Evolutionary conservation across 352 stramenopile genomes (phyloP).

Genomic region (Phytophthora nicotianae): DNA sequence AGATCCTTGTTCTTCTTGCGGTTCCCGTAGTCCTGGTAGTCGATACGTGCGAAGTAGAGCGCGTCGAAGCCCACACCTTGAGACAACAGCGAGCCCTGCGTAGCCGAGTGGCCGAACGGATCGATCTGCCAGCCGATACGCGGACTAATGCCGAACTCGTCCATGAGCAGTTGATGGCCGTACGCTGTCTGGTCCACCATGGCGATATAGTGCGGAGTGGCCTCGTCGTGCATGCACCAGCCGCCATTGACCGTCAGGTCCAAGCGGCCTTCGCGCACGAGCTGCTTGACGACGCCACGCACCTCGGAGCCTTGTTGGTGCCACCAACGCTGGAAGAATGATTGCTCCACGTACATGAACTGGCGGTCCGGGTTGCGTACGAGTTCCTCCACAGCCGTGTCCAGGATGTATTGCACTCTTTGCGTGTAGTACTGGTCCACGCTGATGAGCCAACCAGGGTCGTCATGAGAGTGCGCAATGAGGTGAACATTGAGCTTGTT

Average conservation of each 20-base stretch:
- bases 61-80: slow-evolving; percentile 94
- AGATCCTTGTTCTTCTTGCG: slow-evolving; percentile 87
- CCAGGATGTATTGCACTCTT: slow-evolving; percentile 95
- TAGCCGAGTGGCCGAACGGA: slow-evolving; percentile 94
- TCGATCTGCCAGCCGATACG: slow-evolving; percentile 99
- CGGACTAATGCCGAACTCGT: slow-evolving; percentile 94
- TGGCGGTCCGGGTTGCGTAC: slow-evolving; percentile 89
- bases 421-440: slow-evolving; percentile 98
- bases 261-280: slow-evolving; percentile 92
- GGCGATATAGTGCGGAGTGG: slow-evolving; percentile 94
- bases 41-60: slow-evolving; percentile 97
- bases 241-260: slow-evolving; percentile 95
- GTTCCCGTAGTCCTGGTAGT: slow-evolving; percentile 96
- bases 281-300: slow-evolving; percentile 77
- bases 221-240: slow-evolving; percentile 99
- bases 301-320: slow-evolving; percentile 80
- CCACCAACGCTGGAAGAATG: slow-evolving; percentile 98
- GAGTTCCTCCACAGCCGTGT: slow-evolving; percentile 91
- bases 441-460: slow-evolving; percentile 95
- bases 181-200: slow-evolving; percentile 99
- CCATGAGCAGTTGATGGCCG: slow-evolving; percentile 94
- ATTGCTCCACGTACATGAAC: slow-evolving; percentile 96
- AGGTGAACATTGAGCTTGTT: slow-evolving; percentile 96
- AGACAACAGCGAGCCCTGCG: slow-evolving; percentile 93
- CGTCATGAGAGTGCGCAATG: slow-evolving; percentile 96